Conservation (phyloP, 345 rosid species). For the Moricandia arvensis region DNA sequence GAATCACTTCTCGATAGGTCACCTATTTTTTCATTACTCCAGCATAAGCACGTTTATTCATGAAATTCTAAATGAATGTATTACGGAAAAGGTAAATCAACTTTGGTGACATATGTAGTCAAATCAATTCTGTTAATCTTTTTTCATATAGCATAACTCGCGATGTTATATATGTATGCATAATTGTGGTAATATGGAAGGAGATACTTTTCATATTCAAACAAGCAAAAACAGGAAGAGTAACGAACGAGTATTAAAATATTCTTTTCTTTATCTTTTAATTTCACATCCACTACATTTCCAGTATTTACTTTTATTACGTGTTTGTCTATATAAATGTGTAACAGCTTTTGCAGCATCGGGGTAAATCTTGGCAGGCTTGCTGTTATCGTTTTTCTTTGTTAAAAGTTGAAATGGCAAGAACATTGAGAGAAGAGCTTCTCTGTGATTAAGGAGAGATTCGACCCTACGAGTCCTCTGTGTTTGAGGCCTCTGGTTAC, state of each 20-base stretch:
- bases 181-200: no score
- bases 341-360: slow-evolving; percentile 14
- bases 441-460: slow-evolving; percentile 22
- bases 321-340: neutral
- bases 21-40: no score
- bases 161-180: no score
- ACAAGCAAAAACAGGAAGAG: no score
- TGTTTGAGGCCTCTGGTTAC: slow-evolving; percentile 41
- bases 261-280: neutral
- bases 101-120: no score
- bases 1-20: no score
- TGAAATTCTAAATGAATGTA: no score
- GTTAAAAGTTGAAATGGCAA: slow-evolving; percentile 11
- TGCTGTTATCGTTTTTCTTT: neutral
- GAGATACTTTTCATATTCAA: no score
- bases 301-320: neutral
- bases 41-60: no score
- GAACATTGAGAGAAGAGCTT: slow-evolving; percentile 24
- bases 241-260: neutral
- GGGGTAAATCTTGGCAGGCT: slow-evolving; percentile 21
- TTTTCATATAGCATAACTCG: no score
- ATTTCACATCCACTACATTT: neutral
- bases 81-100: no score
- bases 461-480: slow-evolving; percentile 33
- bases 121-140: no score